Conservation (phyloP, 768 basidiomycete genomes). For the Crassisporium funariophilum region DNA sequence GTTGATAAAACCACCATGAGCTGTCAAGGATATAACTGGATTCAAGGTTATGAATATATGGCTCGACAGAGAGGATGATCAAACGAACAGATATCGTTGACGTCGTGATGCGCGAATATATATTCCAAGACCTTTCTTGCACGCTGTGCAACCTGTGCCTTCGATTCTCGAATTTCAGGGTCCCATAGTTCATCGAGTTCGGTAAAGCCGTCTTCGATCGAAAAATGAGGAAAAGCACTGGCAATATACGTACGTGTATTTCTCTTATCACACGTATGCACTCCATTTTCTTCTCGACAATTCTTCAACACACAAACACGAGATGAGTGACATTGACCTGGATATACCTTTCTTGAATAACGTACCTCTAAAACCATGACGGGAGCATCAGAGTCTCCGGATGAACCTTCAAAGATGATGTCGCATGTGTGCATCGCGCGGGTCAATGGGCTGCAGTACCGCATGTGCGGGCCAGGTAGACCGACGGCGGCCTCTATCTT, state of each 20-base stretch:
- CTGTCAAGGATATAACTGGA: constrained; percentile 68
- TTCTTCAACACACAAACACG: constrained; percentile 41
- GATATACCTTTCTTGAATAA: not conserved
- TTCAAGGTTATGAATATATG: not conserved
- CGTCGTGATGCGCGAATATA: constrained; percentile 52
- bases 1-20: constrained; percentile 64
- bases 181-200: constrained; percentile 69
- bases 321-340: not conserved
- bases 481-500: constrained; percentile 40
- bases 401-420: constrained; percentile 49
- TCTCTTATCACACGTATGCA: constrained; percentile 74
- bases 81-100: constrained; percentile 47
- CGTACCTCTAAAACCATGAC: constrained; percentile 59
- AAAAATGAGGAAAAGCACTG: constrained; percentile 49
- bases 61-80: not conserved
- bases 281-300: constrained; percentile 65
- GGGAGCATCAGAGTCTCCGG: constrained; percentile 27
- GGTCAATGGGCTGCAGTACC: constrained; percentile 66
- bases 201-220: constrained; percentile 56
- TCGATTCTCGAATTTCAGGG: constrained; percentile 54
- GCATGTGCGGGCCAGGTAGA: constrained; percentile 54
- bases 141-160: constrained; percentile 45
- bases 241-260: constrained; percentile 50
- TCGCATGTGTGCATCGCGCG: constrained; percentile 61
- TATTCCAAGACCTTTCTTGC: constrained; percentile 54